A percentile compares a stretch with the other conserved stretches of the same genome.
Evolutionary conservation across 2,329 filamentous ascomycete species (phyloP).

Genomic region (Penicillium polonicum): DNA sequence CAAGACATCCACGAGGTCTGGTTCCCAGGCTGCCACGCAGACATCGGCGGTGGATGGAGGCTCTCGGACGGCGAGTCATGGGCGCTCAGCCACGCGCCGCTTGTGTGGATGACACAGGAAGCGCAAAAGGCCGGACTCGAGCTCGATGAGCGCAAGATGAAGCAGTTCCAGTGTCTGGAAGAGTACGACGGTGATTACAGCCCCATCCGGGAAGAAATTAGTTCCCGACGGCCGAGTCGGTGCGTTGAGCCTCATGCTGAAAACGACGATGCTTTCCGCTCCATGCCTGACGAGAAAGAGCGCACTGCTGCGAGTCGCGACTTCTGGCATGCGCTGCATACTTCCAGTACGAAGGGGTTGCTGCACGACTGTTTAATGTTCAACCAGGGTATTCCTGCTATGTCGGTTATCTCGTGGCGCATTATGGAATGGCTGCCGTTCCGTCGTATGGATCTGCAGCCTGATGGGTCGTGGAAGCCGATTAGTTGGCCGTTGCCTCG

Average conservation of each 20-base stretch:
- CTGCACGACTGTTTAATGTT: slow-evolving; percentile 73
- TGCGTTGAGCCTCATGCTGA: slow-evolving; percentile 13
- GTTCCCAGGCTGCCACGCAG: slow-evolving; percentile 75
- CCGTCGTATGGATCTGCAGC: slow-evolving; percentile 72
- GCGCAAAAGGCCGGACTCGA: slow-evolving; percentile 64
- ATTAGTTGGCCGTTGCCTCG: slow-evolving; percentile 77
- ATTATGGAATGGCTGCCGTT: slow-evolving; percentile 82
- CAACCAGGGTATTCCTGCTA: slow-evolving; percentile 55
- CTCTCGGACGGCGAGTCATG: slow-evolving; percentile 54
- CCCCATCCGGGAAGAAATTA: slow-evolving; percentile 32
- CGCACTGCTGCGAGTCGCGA: slow-evolving; percentile 31
- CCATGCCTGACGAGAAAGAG: slow-evolving; percentile 22
- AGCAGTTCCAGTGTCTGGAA: slow-evolving; percentile 63
- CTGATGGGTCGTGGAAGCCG: slow-evolving; percentile 73
- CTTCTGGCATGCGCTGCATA: slow-evolving; percentile 61
- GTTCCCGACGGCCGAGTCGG: slow-evolving; percentile 14
- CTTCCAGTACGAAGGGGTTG: slow-evolving; percentile 52
- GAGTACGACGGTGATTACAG: slow-evolving; percentile 40
- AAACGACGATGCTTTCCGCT: slow-evolving; percentile 16
- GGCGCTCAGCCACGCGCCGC: slow-evolving; percentile 65
- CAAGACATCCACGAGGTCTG: slow-evolving; percentile 75
- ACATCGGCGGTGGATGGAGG: slow-evolving; percentile 76
- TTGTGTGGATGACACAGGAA: slow-evolving; percentile 70
- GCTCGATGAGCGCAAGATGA: slow-evolving; percentile 68
- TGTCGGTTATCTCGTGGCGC: slow-evolving; percentile 67